Evolutionary conservation across 495 filamentous ascomycete species (phyloP), one percentile per base, ranked within the genome.

Genomic region (Aspergillus sclerotiicarbonarius): DNA sequence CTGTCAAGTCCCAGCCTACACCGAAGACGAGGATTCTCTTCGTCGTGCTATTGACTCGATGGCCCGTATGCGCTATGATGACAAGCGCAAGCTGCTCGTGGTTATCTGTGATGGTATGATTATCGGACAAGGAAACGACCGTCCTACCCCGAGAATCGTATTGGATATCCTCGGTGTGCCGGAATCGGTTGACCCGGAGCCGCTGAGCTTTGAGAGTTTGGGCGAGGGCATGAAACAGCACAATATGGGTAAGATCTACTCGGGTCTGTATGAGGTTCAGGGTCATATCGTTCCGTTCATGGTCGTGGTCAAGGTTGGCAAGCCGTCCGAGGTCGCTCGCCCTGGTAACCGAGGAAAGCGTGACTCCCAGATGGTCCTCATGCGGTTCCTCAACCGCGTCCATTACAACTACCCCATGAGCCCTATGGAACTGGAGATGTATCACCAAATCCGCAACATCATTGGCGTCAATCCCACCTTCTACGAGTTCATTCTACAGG

Each of bases 221-320:
- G 94, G 94, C 51, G 93, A 98, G 74, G 95, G 94, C 64, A 86
- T 89, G 78, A 96, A 92, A 72, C 94, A 96, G 72, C 95, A 97
- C 79, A 99, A 99, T 70, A 97, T 97, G 92, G 95, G 88, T 65
- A 99, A 99, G 70, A 84, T 97, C 50, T 99, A 98, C 77, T 97
- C 93, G 33, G 94, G 94, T 62, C 78, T 99, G 44, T 99, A 98
- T 72, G 94, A 99, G 71, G 92, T 96, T 16, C 90, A 96, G 66
- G 94, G 94, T 61, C 92, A 98, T 68, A 96, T 99, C 60, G 94
- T 99, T 20, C 94, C 94, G 47, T 99, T 95, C 85, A 67, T 99
- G 63, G 95, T 99, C 52, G 81, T 99, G 31, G 91, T 96, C 72
- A 99, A 99, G 76, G 84, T 97, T 65, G 94, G 94, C 65, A 98